These are phyloP conservation scores for Plenodomus lindquistii DNA, from an alignment of 2,329 filamentous ascomycete species.

Conservation along the genomic window DNA sequence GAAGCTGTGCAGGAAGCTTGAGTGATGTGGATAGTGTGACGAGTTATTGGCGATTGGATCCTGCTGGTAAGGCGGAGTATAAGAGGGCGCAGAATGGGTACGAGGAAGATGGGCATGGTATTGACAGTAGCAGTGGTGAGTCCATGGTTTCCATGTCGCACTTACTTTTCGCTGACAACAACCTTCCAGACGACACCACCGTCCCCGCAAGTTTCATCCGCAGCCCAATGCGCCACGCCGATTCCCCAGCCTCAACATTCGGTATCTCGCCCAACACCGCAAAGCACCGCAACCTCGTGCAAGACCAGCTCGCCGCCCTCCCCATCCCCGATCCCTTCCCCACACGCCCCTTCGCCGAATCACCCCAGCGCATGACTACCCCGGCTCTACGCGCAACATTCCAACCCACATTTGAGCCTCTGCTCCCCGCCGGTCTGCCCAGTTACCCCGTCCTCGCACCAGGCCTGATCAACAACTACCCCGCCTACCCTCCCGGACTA, in stretches of 20 bases:
- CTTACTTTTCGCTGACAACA: not conserved
- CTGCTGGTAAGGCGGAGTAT: not conserved
- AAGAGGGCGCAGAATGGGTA: not conserved
- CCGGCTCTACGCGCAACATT: not conserved
- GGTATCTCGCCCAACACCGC: not conserved
- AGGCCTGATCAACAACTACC: not conserved
- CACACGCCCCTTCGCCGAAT: not conserved
- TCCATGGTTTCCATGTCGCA: not conserved
- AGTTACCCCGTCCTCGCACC: not conserved
- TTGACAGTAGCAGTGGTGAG: not conserved
- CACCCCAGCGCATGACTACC: not conserved
- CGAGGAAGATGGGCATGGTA: not conserved
- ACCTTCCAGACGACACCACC: not conserved
- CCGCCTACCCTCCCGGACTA: not conserved
- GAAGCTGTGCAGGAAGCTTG: not conserved
- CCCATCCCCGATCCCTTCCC: not conserved
- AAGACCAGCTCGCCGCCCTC: not conserved
- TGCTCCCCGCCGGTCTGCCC: not conserved
- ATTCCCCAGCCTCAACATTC: not conserved
- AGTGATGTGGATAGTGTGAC: not conserved
- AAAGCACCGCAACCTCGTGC: conserved; percentile 4
- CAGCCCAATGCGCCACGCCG: not conserved
- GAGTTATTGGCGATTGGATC: not conserved
- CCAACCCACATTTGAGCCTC: not conserved
- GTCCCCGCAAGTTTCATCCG: not conserved